phyloP scores from a whole-genome alignment of 176 grass and related monocot species.

The Panicum miliaceum region DNA sequence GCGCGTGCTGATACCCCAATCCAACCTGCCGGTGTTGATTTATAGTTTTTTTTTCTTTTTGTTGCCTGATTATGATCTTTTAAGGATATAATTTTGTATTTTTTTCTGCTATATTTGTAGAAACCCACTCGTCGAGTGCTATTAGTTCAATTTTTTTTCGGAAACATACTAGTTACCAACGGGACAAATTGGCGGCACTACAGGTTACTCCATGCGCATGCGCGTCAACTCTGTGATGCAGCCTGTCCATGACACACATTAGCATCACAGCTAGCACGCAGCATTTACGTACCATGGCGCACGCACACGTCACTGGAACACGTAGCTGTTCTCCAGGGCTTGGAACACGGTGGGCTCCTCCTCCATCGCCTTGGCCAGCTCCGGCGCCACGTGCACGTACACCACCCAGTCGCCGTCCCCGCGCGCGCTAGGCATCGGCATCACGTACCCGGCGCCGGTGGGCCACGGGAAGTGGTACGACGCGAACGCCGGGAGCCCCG shows the following conservation, averaged over 20 bases:
- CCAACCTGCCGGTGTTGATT: too few relatives aligned
- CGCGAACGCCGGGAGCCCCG: constrained; percentile 55
- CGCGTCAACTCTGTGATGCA: too few relatives aligned
- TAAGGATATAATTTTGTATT: too few relatives aligned
- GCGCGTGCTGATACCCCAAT: too few relatives aligned
- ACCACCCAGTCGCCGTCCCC: constrained; percentile 68
- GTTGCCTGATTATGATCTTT: too few relatives aligned
- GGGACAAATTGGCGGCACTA: too few relatives aligned
- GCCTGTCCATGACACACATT: not conserved
- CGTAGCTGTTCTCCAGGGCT: constrained; percentile 47
- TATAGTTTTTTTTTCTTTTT: too few relatives aligned
- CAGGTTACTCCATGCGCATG: too few relatives aligned
- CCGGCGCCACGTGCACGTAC: constrained; percentile 54
- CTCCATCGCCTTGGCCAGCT: constrained; percentile 54
- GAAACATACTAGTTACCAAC: too few relatives aligned
- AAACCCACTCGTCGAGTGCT: too few relatives aligned
- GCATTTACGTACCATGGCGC: not conserved
- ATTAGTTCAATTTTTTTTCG: too few relatives aligned
- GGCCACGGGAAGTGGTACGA: constrained; percentile 77
- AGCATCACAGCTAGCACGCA: not conserved
- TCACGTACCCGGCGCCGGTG: constrained; percentile 53
- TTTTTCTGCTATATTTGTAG: too few relatives aligned
- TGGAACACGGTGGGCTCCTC: constrained; percentile 55
- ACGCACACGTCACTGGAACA: constrained; percentile 30
- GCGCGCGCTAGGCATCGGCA: constrained; percentile 72